phyloP scores from a whole-genome alignment of 371 early-diverging fungal species.

The Rhizopus stolonifer region DNA sequence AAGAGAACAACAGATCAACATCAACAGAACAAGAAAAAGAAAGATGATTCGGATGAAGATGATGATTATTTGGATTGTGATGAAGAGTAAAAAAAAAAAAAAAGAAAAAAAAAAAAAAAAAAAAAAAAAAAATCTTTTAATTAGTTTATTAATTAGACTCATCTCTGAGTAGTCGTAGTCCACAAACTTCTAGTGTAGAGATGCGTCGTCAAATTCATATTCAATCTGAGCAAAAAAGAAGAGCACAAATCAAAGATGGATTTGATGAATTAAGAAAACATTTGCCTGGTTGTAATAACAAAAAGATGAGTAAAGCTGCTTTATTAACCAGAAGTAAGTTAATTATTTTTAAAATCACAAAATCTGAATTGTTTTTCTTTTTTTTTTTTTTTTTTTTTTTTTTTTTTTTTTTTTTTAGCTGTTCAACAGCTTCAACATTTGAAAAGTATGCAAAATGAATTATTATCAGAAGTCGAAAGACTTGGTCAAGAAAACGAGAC shows the following conservation, averaged over 20 bases:
- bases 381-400: too few relatives aligned
- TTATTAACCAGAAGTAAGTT: conserved; percentile 52
- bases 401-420: conserved; percentile 24
- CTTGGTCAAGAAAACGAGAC: conserved; percentile 49
- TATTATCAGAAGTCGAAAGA: conserved; percentile 51
- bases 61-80: conserved; percentile 21
- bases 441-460: conserved; percentile 44
- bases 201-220: conserved; percentile 54
- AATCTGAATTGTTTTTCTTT: too few relatives aligned
- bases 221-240: conserved; percentile 54
- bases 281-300: conserved; percentile 51
- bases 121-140: too few relatives aligned
- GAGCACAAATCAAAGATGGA: conserved; percentile 54
- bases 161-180: background rate
- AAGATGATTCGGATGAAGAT: conserved; percentile 15
- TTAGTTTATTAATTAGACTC: background rate
- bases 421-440: conserved; percentile 53
- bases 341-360: background rate
- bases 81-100: conserved; percentile 23
- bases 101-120: background rate
- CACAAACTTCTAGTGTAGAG: conserved; percentile 31
- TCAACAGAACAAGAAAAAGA: conserved; percentile 8
- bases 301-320: conserved; percentile 60
- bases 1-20: conserved; percentile 24
- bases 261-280: conserved; percentile 56